Evolutionary conservation across 2,329 filamentous ascomycete species (phyloP).

Genomic region (Pyrenophora teres): DNA sequence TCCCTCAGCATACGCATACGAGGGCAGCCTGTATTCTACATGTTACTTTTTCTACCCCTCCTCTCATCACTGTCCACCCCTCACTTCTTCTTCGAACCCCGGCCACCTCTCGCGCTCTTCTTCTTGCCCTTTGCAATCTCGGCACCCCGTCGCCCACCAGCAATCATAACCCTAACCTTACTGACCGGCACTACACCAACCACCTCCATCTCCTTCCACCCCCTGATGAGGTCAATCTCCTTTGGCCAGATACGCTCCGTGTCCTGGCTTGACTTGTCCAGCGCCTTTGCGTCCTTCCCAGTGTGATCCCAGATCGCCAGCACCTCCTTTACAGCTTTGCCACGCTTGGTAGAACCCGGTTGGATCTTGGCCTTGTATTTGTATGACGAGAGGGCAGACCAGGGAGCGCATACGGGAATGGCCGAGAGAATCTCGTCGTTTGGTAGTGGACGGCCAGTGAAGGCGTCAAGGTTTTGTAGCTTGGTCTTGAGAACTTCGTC

Average conservation of each 20-base stretch:
- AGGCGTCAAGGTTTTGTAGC: slow-evolving; percentile 61
- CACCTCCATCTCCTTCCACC: slow-evolving; percentile 79
- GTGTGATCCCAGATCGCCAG: slow-evolving; percentile 78
- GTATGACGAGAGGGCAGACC: slow-evolving; percentile 67
- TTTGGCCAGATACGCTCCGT: slow-evolving; percentile 80
- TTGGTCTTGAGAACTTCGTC: slow-evolving; percentile 56
- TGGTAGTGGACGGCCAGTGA: slow-evolving; percentile 76
- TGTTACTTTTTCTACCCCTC: too few species aligned
- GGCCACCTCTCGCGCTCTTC: slow-evolving; percentile 36
- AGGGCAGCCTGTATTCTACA: too few species aligned
- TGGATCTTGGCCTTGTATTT: slow-evolving; percentile 97
- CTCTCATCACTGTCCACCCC: not conserved
- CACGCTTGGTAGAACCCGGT: slow-evolving; percentile 87
- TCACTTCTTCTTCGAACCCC: slow-evolving; percentile 39
- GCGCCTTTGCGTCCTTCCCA: slow-evolving; percentile 54
- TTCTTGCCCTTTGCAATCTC: slow-evolving; percentile 37
- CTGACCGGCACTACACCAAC: slow-evolving; percentile 80
- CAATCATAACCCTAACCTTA: slow-evolving; percentile 79
- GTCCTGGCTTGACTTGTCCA: slow-evolving; percentile 55
- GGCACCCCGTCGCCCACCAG: slow-evolving; percentile 43
- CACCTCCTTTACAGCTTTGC: slow-evolving; percentile 90
- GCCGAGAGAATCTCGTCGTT: slow-evolving; percentile 80
- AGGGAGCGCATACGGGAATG: slow-evolving; percentile 66
- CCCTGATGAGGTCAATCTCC: slow-evolving; percentile 83
- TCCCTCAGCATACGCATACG: too few species aligned